Percentiles rank a stretch among this genome's conserved stretches.
phyloP scores from a whole-genome alignment of 805 yeast genomes.

The Henningerozyma blattae region DNA sequence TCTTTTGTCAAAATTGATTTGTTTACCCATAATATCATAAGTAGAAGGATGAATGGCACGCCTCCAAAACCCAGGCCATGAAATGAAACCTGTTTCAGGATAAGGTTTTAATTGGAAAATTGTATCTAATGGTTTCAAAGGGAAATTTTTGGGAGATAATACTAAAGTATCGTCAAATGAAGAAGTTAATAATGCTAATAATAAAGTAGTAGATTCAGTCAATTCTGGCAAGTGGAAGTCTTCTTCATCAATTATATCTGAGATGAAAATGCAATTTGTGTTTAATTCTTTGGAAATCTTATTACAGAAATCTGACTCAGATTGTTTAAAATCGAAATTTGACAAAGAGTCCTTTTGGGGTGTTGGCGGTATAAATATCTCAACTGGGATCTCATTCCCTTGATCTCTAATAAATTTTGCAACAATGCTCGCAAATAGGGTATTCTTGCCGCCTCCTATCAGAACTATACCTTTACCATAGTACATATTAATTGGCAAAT shows the following conservation, averaged over 20 bases:
- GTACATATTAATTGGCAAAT: too few species aligned
- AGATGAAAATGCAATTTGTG: constrained; percentile 54
- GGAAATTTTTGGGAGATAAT: constrained; percentile 68
- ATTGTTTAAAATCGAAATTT: too few species aligned
- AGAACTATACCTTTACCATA: constrained; percentile 53
- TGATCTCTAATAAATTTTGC: constrained; percentile 43
- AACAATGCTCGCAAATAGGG: constrained; percentile 48
- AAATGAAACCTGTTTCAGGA: constrained; percentile 35
- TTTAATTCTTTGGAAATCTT: constrained; percentile 49
- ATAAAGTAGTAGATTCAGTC: constrained; percentile 39
- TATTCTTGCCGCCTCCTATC: constrained; percentile 66
- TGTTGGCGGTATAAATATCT: constrained; percentile 62
- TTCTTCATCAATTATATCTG: constrained; percentile 46
- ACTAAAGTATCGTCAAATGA: constrained; percentile 62
- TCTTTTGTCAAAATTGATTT: constrained; percentile 31
- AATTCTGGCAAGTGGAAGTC: constrained; percentile 31
- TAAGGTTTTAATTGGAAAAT: constrained; percentile 53
- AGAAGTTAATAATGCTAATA: constrained; percentile 60
- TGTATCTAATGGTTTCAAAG: constrained; percentile 52
- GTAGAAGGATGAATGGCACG: constrained; percentile 68
- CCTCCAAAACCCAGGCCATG: constrained; percentile 89
- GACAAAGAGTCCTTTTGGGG: constrained; percentile 67
- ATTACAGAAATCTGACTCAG: constrained; percentile 54
- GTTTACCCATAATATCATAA: constrained; percentile 56
- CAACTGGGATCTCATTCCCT: constrained; percentile 66